Evolutionary conservation across 2,329 filamentous ascomycete genomes (phyloP), one percentile per base, ranked within the genome.

Genomic region (Scopulariopsis brevicaulis): DNA sequence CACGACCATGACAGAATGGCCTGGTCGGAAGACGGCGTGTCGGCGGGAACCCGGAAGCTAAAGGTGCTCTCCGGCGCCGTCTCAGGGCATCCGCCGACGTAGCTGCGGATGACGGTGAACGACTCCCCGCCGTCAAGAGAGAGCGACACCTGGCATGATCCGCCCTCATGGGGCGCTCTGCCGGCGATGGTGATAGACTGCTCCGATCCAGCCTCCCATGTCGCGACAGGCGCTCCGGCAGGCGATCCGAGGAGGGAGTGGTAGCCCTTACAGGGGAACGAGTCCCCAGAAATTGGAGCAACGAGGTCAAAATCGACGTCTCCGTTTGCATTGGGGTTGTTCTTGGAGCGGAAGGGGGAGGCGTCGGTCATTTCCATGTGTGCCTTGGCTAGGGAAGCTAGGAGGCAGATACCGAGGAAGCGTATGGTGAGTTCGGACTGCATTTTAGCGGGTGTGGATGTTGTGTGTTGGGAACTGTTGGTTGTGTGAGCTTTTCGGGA

Each of bases 91-190:
- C 60, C 64, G 3, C 70, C 69, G 20, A 70, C 66, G 58, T 65
- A 69, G 50, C 66, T 70, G 57, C 68, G 67, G 4, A 73, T 62
- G 46, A 86, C 84, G 50, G 76, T 77, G 70, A 85, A 87, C 0
- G 76, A 78, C 25, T 70, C 66, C 6, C 82, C 83, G n/a, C 76
- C 71, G 65, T 87, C 82, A 63, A 82, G 82, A 2, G 82, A 85
- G 10, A 87, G 67, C 0, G 81, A 77, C 10, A 85, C 71, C 65
- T 87, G 84, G 63, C 84, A 87, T 4, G 81, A 85, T 7, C 84
- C 84, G 3, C 84, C 83, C 7, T 70, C 70, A 65, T 84, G 82
- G 10, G 67, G 69, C 2, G 76, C 73, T n/a, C 73, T 73, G 3
- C 84, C 84, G 22, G 70, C 68, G n/a, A 86, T 64, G 18, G 73